These are phyloP conservation scores for Brasenia schreberi DNA, from an alignment of 164 flowering plant genomes.

Conservation along the genomic window DNA sequence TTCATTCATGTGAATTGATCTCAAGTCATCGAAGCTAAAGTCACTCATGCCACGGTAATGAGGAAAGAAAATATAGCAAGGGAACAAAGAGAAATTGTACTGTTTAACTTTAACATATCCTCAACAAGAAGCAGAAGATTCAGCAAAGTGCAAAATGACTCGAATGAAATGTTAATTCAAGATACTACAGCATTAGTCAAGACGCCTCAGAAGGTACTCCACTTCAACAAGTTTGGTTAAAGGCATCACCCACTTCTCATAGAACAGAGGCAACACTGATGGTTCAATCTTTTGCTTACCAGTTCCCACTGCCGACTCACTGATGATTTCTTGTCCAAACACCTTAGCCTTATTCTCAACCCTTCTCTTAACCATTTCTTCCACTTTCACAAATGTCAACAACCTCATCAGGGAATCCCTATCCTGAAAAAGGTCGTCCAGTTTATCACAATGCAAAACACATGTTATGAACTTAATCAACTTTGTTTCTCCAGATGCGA, in stretches of 20 bases:
- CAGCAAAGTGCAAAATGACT: no score
- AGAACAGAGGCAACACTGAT: slow-evolving; percentile 33
- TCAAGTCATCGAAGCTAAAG: no score
- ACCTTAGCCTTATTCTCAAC: slow-evolving; percentile 66
- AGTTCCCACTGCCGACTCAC: slow-evolving; percentile 5
- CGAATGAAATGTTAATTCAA: neutral
- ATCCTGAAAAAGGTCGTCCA: slow-evolving; percentile 31
- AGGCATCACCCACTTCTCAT: slow-evolving; percentile 85
- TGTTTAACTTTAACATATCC: no score
- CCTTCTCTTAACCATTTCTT: slow-evolving; percentile 57
- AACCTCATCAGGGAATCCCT: slow-evolving; percentile 58
- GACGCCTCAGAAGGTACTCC: slow-evolving; percentile 76
- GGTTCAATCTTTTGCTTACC: slow-evolving; percentile 55
- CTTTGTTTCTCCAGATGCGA: no score
- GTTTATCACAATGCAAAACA: neutral
- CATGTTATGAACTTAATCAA: no score
- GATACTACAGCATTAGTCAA: slow-evolving; percentile 24
- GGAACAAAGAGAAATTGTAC: no score
- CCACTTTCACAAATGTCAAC: slow-evolving; percentile 52
- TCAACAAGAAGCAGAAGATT: no score
- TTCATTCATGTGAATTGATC: no score
- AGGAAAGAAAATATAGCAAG: no score
- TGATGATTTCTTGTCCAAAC: slow-evolving; percentile 62
- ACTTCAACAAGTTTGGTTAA: slow-evolving; percentile 81
- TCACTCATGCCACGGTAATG: no score